phyloP scores from a whole-genome alignment of 1,139 yeast genomes.

The Yamadazyma sp. region DNA sequence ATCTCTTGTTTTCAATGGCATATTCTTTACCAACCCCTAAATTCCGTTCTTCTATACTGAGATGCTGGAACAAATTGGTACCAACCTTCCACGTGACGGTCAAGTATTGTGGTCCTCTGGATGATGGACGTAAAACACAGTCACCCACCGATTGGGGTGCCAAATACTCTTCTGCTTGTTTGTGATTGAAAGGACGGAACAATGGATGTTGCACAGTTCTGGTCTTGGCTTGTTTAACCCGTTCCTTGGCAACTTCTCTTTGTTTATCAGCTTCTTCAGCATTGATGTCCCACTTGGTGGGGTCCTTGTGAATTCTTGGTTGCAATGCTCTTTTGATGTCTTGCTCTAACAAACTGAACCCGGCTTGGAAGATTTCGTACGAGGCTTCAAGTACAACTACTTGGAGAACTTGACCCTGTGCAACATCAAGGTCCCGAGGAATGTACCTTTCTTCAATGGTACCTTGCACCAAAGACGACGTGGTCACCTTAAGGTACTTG shows the following conservation, averaged over 20 bases:
- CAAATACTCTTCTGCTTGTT: conserved; percentile 89
- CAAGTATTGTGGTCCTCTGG: conserved; percentile 82
- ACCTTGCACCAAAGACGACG: conserved; percentile 79
- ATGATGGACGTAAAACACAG: conserved; percentile 91
- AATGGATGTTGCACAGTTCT: conserved; percentile 90
- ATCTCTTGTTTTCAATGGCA: conserved; percentile 66
- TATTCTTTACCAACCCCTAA: conserved; percentile 59
- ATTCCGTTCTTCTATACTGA: conserved; percentile 75
- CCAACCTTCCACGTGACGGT: conserved; percentile 97
- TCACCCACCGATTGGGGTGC: conserved; percentile 92
- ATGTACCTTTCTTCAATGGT: conserved; percentile 66
- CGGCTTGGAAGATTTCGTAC: conserved; percentile 72
- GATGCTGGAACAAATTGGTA: conserved; percentile 85
- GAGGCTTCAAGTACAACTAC: conserved; percentile 74
- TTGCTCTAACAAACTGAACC: conserved; percentile 64
- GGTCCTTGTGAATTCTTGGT: conserved; percentile 53
- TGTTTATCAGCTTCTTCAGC: conserved; percentile 71
- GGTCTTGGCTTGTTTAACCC: conserved; percentile 53
- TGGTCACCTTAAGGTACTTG: conserved; percentile 54
- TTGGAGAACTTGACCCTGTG: conserved; percentile 79
- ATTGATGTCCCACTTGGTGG: conserved; percentile 77
- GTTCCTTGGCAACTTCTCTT: conserved; percentile 56
- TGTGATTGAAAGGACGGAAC: conserved; percentile 77
- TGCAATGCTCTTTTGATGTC: conserved; percentile 63
- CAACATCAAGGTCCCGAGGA: conserved; percentile 51